phyloP scores from a whole-genome alignment of 2,329 filamentous ascomycete species.

The Claviceps sp. region DNA sequence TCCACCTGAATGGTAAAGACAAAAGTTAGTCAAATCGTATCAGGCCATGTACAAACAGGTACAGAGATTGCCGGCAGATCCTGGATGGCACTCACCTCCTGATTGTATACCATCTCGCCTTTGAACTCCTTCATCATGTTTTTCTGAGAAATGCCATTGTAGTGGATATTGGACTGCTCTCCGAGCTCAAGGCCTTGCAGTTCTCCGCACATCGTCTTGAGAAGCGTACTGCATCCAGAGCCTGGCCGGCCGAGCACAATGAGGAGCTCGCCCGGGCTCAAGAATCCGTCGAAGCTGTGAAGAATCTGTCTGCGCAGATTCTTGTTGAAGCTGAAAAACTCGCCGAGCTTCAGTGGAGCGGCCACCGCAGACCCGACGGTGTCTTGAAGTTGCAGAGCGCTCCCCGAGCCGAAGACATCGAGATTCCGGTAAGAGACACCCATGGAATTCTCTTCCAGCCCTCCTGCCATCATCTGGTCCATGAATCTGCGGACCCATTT shows the following conservation, averaged over 20 bases:
- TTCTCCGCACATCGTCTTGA: slow-evolving; percentile 49
- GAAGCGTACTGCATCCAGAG: slow-evolving; percentile 49
- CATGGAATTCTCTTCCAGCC: slow-evolving; percentile 37
- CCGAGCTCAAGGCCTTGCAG: slow-evolving; percentile 43
- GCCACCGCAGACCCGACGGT: slow-evolving; percentile 48
- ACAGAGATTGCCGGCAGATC: neutral
- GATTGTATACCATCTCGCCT: slow-evolving; percentile 59
- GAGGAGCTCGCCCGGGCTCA: slow-evolving; percentile 52
- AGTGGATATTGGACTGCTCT: slow-evolving; percentile 39
- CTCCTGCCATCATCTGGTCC: slow-evolving; percentile 36
- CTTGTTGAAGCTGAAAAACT: slow-evolving; percentile 35
- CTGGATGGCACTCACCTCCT: slow-evolving; percentile 35
- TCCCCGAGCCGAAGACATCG: slow-evolving; percentile 52
- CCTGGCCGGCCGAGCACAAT: slow-evolving; percentile 55
- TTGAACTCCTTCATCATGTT: slow-evolving; percentile 47
- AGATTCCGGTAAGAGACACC: slow-evolving; percentile 53
- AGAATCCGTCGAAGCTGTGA: slow-evolving; percentile 47
- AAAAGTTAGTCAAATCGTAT: too few species aligned
- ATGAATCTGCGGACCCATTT: slow-evolving; percentile 29
- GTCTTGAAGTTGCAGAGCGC: slow-evolving; percentile 53
- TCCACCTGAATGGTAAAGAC: slow-evolving; percentile 33
- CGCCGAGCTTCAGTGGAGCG: slow-evolving; percentile 42
- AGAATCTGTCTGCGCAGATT: slow-evolving; percentile 46
- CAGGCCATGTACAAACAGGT: too few species aligned
- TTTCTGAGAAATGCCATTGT: slow-evolving; percentile 43